Conservation (phyloP, 1,139 yeast genomes). For the Sugiyamaella grinbergsii region DNA sequence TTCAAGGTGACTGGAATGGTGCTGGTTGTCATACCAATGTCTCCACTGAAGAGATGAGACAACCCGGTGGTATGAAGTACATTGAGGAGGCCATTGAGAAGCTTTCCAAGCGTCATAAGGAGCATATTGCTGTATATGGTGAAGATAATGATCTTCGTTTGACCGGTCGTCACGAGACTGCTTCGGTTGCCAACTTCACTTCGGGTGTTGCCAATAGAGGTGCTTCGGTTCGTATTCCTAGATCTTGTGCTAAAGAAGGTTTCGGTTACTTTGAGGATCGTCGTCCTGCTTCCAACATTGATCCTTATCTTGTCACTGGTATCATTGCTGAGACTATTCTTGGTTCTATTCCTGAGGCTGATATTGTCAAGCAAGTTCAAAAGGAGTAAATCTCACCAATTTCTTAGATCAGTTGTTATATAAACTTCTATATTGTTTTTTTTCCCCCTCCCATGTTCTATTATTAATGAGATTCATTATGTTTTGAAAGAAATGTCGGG, state of each 20-base stretch:
- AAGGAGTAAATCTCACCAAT: slow-evolving; percentile 13
- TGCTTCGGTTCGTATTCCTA: slow-evolving; percentile 97
- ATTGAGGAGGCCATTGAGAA: slow-evolving; percentile 92
- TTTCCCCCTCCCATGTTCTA: no score
- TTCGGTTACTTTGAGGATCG: slow-evolving; percentile 99
- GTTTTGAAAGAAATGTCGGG: no score
- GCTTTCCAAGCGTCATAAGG: slow-evolving; percentile 93
- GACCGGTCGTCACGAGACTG: slow-evolving; percentile 98
- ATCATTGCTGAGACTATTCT: slow-evolving; percentile 96
- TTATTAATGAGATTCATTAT: no score
- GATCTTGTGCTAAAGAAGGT: slow-evolving; percentile 97
- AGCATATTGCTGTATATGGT: slow-evolving; percentile 95
- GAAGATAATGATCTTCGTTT: slow-evolving; percentile 91
- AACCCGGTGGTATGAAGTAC: slow-evolving; percentile 91
- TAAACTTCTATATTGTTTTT: no score
- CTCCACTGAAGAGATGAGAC: slow-evolving; percentile 88
- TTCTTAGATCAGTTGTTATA: no score
- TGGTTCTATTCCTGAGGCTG: slow-evolving; percentile 94
- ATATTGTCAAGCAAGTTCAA: slow-evolving; percentile 58
- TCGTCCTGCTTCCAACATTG: slow-evolving; percentile 99
- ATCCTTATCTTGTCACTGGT: slow-evolving; percentile 98
- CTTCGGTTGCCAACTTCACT: slow-evolving; percentile 85
- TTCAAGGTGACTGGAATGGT: slow-evolving; percentile 99
- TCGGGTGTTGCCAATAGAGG: slow-evolving; percentile 99
- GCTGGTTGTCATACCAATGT: slow-evolving; percentile 99